Conservation (phyloP, 495 filamentous ascomycete species). For the Rusavskia elegans region DNA sequence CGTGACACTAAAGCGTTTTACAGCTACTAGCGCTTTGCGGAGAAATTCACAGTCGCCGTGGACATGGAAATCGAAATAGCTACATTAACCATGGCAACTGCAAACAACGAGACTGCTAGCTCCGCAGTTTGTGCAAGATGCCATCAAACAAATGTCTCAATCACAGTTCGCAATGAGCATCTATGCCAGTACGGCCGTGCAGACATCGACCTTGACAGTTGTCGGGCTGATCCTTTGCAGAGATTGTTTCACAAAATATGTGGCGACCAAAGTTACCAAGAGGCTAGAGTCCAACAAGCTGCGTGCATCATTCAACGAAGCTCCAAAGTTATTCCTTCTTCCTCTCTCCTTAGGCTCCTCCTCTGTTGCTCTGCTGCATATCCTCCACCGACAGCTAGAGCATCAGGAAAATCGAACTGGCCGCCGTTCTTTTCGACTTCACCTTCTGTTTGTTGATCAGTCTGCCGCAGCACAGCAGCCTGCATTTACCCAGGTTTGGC, state of each 20-base stretch:
- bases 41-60: no score
- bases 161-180: slow-evolving; percentile 26
- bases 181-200: slow-evolving; percentile 26
- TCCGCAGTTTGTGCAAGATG: slow-evolving; percentile 18
- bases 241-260: slow-evolving; percentile 61
- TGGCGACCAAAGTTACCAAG: slow-evolving; percentile 59
- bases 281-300: slow-evolving; percentile 53
- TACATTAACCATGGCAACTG: background rate
- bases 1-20: background rate
- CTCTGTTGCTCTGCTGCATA: slow-evolving; percentile 60
- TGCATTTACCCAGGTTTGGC: slow-evolving; percentile 18
- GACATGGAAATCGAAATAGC: no score
- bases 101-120: no score
- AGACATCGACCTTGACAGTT: no score
- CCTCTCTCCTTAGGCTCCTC: slow-evolving; percentile 73
- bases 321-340: slow-evolving; percentile 45
- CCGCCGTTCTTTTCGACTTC: slow-evolving; percentile 45
- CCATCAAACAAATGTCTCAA: slow-evolving; percentile 20
- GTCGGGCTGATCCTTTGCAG: slow-evolving; percentile 20
- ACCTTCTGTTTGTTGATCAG: slow-evolving; percentile 51
- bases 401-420: slow-evolving; percentile 38
- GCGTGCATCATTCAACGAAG: slow-evolving; percentile 17
- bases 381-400: slow-evolving; percentile 53
- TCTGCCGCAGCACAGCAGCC: slow-evolving; percentile 21
- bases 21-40: no score